phyloP scores from a whole-genome alignment of 208 protist species.

The Trypanosoma avium region DNA sequence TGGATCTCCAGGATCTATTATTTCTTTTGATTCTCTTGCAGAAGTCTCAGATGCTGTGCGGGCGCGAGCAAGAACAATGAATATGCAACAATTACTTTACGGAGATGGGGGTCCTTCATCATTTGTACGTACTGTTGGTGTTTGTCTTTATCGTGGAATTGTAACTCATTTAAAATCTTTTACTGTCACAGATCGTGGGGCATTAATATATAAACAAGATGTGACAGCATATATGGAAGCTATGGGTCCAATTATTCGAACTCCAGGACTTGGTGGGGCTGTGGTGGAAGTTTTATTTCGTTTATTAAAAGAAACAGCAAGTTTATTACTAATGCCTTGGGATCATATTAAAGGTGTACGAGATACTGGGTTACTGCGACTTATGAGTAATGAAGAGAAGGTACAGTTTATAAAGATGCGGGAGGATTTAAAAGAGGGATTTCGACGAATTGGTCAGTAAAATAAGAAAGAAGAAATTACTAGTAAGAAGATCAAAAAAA shows the following conservation, averaged over 20 bases:
- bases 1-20: too few species aligned
- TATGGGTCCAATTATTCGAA: conserved; percentile 67
- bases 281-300: conserved; percentile 84
- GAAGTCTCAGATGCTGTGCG: conserved; percentile 39
- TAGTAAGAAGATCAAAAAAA: too few species aligned
- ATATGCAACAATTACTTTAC: conserved; percentile 80
- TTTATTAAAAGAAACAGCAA: conserved; percentile 83
- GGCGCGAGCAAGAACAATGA: conserved; percentile 74
- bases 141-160: conserved; percentile 85
- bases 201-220: conserved; percentile 88
- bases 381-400: conserved; percentile 80
- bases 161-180: conserved; percentile 71
- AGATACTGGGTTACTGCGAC: conserved; percentile 64
- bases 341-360: conserved; percentile 86
- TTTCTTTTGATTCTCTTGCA: neutral
- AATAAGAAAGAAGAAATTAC: neutral
- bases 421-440: conserved; percentile 63
- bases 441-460: conserved; percentile 57
- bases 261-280: conserved; percentile 71
- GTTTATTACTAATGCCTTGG: conserved; percentile 76
- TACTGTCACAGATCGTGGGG: conserved; percentile 64
- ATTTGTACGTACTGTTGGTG: conserved; percentile 82
- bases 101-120: conserved; percentile 79
- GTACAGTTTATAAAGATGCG: conserved; percentile 76
- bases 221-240: conserved; percentile 87